These are phyloP conservation scores for Crithidia sp. DNA, from an alignment of 208 protist genomes.

Conservation along the genomic window DNA sequence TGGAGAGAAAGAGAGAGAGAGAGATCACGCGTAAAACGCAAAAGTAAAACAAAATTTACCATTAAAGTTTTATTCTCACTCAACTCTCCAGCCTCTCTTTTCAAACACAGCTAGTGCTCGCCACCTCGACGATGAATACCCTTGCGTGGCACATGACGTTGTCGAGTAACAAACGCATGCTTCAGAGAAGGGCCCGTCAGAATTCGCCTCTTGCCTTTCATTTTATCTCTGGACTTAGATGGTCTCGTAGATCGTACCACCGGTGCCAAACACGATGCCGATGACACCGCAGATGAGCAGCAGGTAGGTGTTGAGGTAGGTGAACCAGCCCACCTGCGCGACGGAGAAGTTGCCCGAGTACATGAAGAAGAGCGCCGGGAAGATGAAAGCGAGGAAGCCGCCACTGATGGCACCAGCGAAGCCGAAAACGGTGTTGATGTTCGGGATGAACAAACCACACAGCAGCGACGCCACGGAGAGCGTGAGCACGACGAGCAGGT, in stretches of 20 bases:
- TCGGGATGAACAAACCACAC: conserved; percentile 75
- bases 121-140: too few species aligned
- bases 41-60: too few species aligned
- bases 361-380: conserved; percentile 64
- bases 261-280: conserved; percentile 38
- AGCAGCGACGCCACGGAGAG: conserved; percentile 47
- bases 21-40: not conserved
- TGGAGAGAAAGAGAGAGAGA: not conserved
- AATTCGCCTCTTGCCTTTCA: too few species aligned
- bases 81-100: too few species aligned
- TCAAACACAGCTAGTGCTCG: too few species aligned
- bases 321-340: conserved; percentile 45
- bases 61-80: too few species aligned
- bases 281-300: conserved; percentile 47
- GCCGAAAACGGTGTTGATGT: conserved; percentile 70
- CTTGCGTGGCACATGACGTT: too few species aligned
- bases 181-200: too few species aligned
- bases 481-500: conserved; percentile 37
- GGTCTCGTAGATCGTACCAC: conserved; percentile 36
- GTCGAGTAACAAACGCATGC: too few species aligned
- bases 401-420: conserved; percentile 62
- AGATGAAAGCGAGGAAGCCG: conserved; percentile 65
- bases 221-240: conserved; percentile 1
- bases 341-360: conserved; percentile 59
- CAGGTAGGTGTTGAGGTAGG: conserved; percentile 59